Conservation (phyloP, 2,329 filamentous ascomycete species). For the Trichoderma hamatum region DNA sequence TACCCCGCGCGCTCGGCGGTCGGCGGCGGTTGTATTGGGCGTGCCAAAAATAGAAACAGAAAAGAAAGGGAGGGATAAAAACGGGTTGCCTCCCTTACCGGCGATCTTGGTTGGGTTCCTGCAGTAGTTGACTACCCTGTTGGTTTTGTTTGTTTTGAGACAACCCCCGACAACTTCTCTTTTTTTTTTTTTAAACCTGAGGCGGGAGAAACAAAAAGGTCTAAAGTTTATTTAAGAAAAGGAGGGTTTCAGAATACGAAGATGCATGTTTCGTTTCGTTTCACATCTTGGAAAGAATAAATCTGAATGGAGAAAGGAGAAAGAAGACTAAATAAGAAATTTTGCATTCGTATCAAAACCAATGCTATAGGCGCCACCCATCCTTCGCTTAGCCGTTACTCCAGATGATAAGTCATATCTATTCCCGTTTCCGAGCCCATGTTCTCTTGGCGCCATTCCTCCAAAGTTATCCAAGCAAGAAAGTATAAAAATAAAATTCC, state of each 20-base stretch:
- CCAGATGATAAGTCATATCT: constrained; percentile 9
- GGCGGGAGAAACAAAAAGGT: not conserved
- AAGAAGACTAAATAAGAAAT: not conserved
- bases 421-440: constrained; percentile 6
- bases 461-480: constrained; percentile 1
- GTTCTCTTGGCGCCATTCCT: not conserved
- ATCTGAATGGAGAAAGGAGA: not conserved
- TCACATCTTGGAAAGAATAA: not conserved
- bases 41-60: constrained; percentile 19
- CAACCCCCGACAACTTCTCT: not conserved
- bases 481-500: not conserved
- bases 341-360: constrained; percentile 4
- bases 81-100: constrained; percentile 17
- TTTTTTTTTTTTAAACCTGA: not conserved
- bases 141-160: not conserved
- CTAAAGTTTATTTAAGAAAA: not conserved
- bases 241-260: not conserved
- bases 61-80: not conserved
- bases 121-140: constrained; percentile 5
- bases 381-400: constrained; percentile 12
- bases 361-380: constrained; percentile 3
- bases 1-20: not conserved
- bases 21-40: not conserved
- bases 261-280: constrained; percentile 6
- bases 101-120: constrained; percentile 16